Evolutionary conservation across 164 flowering plant species (phyloP).

Genomic region (Protea cynaroides): DNA sequence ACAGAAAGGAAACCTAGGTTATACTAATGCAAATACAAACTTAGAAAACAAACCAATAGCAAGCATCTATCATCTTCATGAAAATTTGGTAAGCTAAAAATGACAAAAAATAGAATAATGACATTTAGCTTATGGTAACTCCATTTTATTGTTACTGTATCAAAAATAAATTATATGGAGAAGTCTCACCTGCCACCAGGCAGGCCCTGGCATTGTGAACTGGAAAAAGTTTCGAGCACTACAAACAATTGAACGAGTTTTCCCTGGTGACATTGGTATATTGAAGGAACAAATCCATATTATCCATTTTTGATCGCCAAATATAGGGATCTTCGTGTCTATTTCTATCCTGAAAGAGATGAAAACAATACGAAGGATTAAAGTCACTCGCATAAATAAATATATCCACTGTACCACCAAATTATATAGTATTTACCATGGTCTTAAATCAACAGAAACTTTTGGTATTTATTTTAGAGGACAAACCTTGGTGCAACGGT

Average conservation of each 20-base stretch:
- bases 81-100: background rate
- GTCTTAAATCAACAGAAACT: too few relatives aligned
- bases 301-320: slow-evolving; percentile 89
- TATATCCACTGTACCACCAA: background rate
- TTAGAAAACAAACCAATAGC: too few relatives aligned
- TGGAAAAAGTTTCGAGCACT: slow-evolving; percentile 98
- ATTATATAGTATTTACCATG: too few relatives aligned
- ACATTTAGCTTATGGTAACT: background rate
- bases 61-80: background rate
- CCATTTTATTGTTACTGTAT: background rate
- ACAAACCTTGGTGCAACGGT: too few relatives aligned
- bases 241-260: slow-evolving; percentile 98
- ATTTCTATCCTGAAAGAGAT: slow-evolving; percentile 65
- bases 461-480: too few relatives aligned
- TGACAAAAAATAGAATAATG: background rate
- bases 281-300: slow-evolving; percentile 99
- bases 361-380: background rate
- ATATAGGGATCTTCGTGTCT: slow-evolving; percentile 80
- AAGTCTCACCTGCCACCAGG: slow-evolving; percentile 91
- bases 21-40: too few relatives aligned
- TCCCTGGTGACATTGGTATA: slow-evolving; percentile 98
- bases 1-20: too few relatives aligned
- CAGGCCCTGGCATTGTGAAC: slow-evolving; percentile 81
- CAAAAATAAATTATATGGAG: background rate
- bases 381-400: background rate